phyloP scores from a whole-genome alignment of 1,284 basidiomycete species.

The Ceratobasidium sp. region DNA sequence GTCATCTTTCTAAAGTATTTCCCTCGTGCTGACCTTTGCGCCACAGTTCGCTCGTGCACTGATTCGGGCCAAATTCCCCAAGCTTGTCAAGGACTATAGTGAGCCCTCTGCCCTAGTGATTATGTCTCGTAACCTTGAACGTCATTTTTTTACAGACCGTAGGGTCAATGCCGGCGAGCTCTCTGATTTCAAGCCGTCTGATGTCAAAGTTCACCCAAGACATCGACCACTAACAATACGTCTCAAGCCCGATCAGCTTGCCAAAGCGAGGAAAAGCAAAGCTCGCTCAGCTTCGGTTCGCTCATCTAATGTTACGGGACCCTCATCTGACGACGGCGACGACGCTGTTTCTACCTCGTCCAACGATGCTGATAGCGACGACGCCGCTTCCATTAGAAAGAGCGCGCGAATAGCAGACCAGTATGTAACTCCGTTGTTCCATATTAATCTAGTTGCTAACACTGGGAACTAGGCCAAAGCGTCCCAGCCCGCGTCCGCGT shows the following conservation, averaged over 20 bases:
- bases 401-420: slow-evolving; percentile 16
- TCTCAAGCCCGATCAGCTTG: neutral
- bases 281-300: slow-evolving; percentile 7
- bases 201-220: slow-evolving; percentile 20
- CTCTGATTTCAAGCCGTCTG: slow-evolving; percentile 20
- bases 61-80: slow-evolving; percentile 1
- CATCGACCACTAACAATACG: slow-evolving; percentile 1
- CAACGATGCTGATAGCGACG: slow-evolving; percentile 2
- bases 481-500: neutral
- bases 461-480: neutral
- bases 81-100: slow-evolving; percentile 30
- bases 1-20: neutral
- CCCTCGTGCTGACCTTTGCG: neutral
- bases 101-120: neutral
- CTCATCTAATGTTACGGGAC: slow-evolving; percentile 7
- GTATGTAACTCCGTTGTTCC: neutral
- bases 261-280: neutral
- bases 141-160: neutral
- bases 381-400: slow-evolving; percentile 11
- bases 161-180: slow-evolving; percentile 5
- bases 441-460: neutral
- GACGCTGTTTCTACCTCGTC: slow-evolving; percentile 20
- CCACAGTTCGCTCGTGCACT: slow-evolving; percentile 11
- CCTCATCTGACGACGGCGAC: neutral
- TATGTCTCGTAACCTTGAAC: neutral